Evolutionary conservation across 805 yeast genomes (phyloP).

Genomic region (Saturnispora zaruensis): DNA sequence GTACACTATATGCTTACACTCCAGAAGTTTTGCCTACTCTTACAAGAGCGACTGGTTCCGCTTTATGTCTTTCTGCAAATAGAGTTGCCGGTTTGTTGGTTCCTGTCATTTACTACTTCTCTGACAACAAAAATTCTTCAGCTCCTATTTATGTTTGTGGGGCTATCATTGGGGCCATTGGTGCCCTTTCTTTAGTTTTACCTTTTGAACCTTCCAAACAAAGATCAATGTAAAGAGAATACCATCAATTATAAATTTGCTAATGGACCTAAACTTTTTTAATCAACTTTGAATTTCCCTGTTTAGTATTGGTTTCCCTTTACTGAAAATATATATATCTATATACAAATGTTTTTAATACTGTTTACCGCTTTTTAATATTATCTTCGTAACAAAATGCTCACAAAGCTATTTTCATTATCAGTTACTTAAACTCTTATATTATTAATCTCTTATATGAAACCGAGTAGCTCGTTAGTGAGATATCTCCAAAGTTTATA

Average conservation of each 20-base stretch:
- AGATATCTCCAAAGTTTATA: slow-evolving; percentile 2
- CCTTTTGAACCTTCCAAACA: slow-evolving; percentile 43
- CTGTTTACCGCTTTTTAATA: no score
- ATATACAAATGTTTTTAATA: background rate
- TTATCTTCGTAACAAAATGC: background rate
- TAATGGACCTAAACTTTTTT: background rate
- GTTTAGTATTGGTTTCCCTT: background rate
- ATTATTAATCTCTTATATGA: background rate
- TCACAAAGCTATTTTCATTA: background rate
- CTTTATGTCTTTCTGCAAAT: slow-evolving; percentile 46
- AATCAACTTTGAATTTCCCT: background rate
- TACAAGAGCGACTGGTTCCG: slow-evolving; percentile 52
- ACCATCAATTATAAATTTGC: background rate
- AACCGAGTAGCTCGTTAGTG: background rate
- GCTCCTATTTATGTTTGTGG: slow-evolving; percentile 59
- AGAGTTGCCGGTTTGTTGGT: slow-evolving; percentile 49
- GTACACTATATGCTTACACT: slow-evolving; percentile 55
- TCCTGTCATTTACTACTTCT: slow-evolving; percentile 48
- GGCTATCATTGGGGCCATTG: slow-evolving; percentile 41
- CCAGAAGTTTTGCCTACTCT: slow-evolving; percentile 53
- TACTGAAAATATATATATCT: background rate
- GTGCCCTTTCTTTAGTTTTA: slow-evolving; percentile 35
- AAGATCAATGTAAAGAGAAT: slow-evolving; percentile 25
- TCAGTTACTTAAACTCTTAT: no score
- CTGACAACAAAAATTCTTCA: slow-evolving; percentile 38